phyloP scores from a whole-genome alignment of 148 eudicot species.

The Vaccinium darrowii region DNA sequence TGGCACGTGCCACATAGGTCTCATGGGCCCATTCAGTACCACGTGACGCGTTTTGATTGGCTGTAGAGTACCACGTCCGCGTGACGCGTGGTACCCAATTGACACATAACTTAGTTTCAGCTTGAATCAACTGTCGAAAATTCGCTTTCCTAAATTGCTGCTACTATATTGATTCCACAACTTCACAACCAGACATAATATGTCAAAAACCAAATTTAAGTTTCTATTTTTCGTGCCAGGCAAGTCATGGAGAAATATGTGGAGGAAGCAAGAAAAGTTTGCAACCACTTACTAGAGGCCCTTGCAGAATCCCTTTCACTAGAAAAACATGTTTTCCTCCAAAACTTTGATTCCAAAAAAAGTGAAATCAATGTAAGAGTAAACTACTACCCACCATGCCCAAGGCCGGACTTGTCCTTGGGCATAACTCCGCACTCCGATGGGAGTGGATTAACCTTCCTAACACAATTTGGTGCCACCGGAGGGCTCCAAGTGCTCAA shows the following conservation, averaged over 20 bases:
- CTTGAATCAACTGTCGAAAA: too few species aligned
- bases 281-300: conserved; percentile 21
- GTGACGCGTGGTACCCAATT: too few species aligned
- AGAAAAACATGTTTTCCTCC: conserved; percentile 6
- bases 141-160: too few species aligned
- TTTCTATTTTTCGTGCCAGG: not conserved
- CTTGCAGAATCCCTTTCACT: conserved; percentile 23
- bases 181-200: too few species aligned
- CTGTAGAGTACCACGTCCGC: too few species aligned
- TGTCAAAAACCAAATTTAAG: not conserved
- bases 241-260: conserved; percentile 25
- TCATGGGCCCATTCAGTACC: too few species aligned
- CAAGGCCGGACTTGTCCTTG: conserved; percentile 24
- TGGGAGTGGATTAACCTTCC: conserved; percentile 21
- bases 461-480: conserved; percentile 18
- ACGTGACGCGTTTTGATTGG: too few species aligned
- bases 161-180: too few species aligned
- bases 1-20: too few species aligned
- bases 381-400: conserved; percentile 31
- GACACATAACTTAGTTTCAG: too few species aligned
- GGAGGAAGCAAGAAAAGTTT: conserved; percentile 19
- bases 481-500: conserved; percentile 25
- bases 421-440: conserved; percentile 30
- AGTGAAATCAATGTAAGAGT: conserved; percentile 30
- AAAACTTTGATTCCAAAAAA: conserved; percentile 19